Evolutionary conservation across 441 rosid species (phyloP), one percentile per base, ranked within the genome.

Genomic region (Populus hybrid): DNA sequence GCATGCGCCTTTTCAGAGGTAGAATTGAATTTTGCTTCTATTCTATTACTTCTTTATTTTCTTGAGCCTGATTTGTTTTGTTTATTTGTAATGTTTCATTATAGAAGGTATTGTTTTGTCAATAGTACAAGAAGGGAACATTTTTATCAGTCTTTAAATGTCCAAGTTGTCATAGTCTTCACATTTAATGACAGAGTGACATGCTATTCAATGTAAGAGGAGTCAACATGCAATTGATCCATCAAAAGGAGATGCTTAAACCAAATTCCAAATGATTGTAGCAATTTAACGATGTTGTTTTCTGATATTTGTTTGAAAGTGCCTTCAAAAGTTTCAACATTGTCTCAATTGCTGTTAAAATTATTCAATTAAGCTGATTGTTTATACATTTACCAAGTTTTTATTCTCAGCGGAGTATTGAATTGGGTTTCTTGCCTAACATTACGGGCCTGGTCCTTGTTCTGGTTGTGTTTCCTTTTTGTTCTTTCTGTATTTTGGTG

Each of bases 1-100:
- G 97, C 99, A 9, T 94, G 96, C 53, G 85, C 97, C 70, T 94
- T 96, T 87, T 96, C 99, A 10, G 95, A 92, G 92, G 99, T 95
- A 76, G 34, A 53, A 7, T 67, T 24, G 32, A 61, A 16, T 64
- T 80, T 10, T 34, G 10, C 23, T 74, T 76, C 59, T 67, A 42
- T 70, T 59, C 21, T 46, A 24, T 28, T 50, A 46, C 16, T 18
- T 21, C 38, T 38, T 38, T 73, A n/a, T 70, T 69, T 57, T 46
- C 21, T 24, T 24, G n/a, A 30, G 11, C 34, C 40, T 66, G 12
- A 7, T n/a, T 23, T n/a, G 16, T 67, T 46, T 34, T 11, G 21
- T 67, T 6, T 30, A 28, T 21, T 26, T 24, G 9, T 26, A 23
- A 24, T 24, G 32, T 21, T 26, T 23, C 34, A 26, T 66, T 38